Percentiles rank a stretch among this genome's conserved stretches.
Conservation (phyloP, 306 rosid genomes). For the Cicer yamashitae region DNA sequence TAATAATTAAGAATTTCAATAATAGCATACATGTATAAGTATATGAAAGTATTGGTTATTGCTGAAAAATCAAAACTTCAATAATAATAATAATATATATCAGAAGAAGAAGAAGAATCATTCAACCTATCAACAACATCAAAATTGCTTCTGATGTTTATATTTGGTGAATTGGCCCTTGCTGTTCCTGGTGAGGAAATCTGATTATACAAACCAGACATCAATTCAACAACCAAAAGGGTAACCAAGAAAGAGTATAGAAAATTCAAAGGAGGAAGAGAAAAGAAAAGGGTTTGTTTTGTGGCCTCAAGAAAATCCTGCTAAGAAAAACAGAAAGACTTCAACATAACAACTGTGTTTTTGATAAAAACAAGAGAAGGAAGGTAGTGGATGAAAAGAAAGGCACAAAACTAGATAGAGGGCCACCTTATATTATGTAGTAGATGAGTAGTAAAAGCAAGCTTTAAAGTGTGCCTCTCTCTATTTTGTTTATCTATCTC, state of each 20-base stretch:
- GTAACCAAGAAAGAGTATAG: constrained; percentile 13
- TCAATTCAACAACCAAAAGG: constrained; percentile 45
- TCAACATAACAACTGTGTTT: constrained; percentile 27
- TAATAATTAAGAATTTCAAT: constrained; percentile 25
- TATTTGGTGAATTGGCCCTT: constrained; percentile 61
- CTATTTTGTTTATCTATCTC: constrained; percentile 36
- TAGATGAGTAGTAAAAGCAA: constrained; percentile 52
- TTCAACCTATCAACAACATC: constrained; percentile 58
- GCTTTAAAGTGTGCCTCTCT: constrained; percentile 45
- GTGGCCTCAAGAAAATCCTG: constrained; percentile 33
- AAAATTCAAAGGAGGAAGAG: constrained; percentile 30
- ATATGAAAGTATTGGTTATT: not conserved
- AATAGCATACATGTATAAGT: not conserved
- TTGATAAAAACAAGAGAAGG: constrained; percentile 27
- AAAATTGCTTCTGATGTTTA: constrained; percentile 56
- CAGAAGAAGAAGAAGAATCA: constrained; percentile 27
- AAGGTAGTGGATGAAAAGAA: constrained; percentile 43
- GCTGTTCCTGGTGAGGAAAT: constrained; percentile 58
- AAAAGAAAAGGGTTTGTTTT: constrained; percentile 16
- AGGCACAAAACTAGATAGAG: constrained; percentile 50
- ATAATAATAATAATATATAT: not conserved
- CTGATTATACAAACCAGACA: constrained; percentile 64
- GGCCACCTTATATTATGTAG: constrained; percentile 44
- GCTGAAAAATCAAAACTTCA: constrained; percentile 23
- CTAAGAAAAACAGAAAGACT: constrained; percentile 10